Percentiles rank a stretch among this genome's conserved stretches.
phyloP scores from a whole-genome alignment of 1,284 basidiomycete species.

The Ceraceosorus bombacis region DNA sequence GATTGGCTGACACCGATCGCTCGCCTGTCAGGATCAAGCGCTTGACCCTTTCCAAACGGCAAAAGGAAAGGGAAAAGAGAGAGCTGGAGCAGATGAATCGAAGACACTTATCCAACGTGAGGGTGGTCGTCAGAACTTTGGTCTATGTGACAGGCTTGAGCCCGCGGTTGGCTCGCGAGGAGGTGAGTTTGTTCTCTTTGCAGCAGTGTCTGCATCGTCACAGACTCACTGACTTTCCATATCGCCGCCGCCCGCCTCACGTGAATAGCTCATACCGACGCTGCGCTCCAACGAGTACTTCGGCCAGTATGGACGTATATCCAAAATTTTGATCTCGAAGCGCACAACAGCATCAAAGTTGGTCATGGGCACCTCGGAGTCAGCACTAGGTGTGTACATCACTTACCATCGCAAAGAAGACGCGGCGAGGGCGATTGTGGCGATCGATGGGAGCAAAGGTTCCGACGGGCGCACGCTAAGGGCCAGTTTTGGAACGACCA shows the following conservation, averaged over 20 bases:
- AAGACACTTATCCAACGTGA: constrained; percentile 81
- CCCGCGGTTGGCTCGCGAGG: constrained; percentile 88
- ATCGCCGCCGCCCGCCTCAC: too few relatives aligned
- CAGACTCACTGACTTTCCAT: not conserved
- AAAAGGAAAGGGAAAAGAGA: constrained; percentile 88
- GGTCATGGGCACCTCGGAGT: constrained; percentile 54
- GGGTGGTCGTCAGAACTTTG: constrained; percentile 91
- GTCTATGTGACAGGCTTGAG: constrained; percentile 90
- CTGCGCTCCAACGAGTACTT: constrained; percentile 94
- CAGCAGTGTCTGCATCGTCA: not conserved
- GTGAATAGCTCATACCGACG: constrained; percentile 75
- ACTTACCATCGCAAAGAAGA: constrained; percentile 92
- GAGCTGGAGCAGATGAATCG: constrained; percentile 82
- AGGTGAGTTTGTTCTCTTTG: constrained; percentile 58
- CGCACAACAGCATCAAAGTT: constrained; percentile 64
- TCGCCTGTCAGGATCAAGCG: constrained; percentile 69
- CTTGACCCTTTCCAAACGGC: constrained; percentile 90
- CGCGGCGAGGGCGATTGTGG: constrained; percentile 82
- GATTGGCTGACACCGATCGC: not conserved
- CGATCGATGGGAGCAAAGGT: constrained; percentile 75
- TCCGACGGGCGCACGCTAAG: constrained; percentile 55
- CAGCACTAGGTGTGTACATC: constrained; percentile 88
- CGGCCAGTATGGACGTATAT: constrained; percentile 96
- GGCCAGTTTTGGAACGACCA: constrained; percentile 91
- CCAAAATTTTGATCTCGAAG: constrained; percentile 88